phyloP scores from a whole-genome alignment of 768 basidiomycete genomes.

The Floccularia luteovirens region DNA sequence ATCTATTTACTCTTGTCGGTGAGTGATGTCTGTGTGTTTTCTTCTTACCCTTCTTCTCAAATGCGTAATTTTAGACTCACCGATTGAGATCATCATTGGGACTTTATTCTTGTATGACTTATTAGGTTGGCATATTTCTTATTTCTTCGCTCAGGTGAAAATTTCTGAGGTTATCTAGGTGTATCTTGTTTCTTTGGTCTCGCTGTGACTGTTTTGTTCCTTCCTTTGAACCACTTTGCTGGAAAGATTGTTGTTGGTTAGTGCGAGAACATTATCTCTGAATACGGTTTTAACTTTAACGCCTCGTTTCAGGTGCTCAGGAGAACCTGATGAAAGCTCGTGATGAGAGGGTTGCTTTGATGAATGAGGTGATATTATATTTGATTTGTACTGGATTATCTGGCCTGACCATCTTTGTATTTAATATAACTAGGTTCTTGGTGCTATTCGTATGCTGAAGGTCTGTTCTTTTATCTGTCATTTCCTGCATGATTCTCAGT shows the following conservation, averaged over 20 bases:
- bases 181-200: constrained; percentile 75
- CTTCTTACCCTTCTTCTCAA: not conserved
- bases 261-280: not conserved
- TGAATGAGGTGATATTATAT: constrained; percentile 65
- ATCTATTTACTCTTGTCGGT: constrained; percentile 71
- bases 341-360: constrained; percentile 64
- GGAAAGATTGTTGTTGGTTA: constrained; percentile 63
- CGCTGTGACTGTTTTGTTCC: constrained; percentile 61
- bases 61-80: constrained; percentile 45
- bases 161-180: constrained; percentile 18
- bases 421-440: constrained; percentile 49
- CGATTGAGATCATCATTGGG: constrained; percentile 72
- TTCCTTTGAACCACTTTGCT: constrained; percentile 79
- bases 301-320: constrained; percentile 5
- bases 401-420: too few relatives aligned
- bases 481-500: not conserved
- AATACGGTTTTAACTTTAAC: not conserved
- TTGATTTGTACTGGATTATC: constrained; percentile 38
- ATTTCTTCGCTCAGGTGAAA: not conserved
- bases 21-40: constrained; percentile 12
- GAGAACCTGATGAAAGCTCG: constrained; percentile 59
- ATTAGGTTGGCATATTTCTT: constrained; percentile 39
- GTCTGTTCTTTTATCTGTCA: constrained; percentile 13
- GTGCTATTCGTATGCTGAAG: constrained; percentile 89
- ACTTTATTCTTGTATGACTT: constrained; percentile 70